Evolutionary conservation across 192 early-diverging fungal genomes (phyloP).

Genomic region (Geranomyces variabilis): DNA sequence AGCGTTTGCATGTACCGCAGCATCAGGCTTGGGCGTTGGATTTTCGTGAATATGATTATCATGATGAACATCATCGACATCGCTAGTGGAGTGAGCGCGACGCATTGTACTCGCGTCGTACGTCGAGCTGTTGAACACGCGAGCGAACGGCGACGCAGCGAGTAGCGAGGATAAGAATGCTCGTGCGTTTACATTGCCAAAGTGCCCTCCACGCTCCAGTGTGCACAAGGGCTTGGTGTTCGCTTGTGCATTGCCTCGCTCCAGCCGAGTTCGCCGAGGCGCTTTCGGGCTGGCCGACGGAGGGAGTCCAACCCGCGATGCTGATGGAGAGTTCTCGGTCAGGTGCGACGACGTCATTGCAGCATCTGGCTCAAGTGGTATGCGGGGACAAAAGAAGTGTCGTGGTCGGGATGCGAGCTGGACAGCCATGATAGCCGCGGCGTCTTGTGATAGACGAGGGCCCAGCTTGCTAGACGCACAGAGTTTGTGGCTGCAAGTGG

Average conservation of each 20-base stretch:
- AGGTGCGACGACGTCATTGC: neutral
- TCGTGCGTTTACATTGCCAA: neutral
- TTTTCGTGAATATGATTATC: constrained; percentile 16
- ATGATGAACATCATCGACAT: constrained; percentile 24
- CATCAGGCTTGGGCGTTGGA: constrained; percentile 3
- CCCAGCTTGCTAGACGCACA: constrained; percentile 45
- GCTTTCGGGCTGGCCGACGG: neutral
- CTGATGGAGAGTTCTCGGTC: no score
- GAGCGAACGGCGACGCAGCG: constrained; percentile 44
- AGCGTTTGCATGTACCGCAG: neutral
- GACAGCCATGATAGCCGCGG: constrained; percentile 56
- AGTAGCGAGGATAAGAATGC: constrained; percentile 47
- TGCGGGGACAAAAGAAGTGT: constrained; percentile 44
- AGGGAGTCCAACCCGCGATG: no score
- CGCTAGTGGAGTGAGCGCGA: constrained; percentile 30
- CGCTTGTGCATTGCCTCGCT: neutral
- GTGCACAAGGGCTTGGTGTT: neutral
- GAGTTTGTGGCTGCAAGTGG: constrained; percentile 44
- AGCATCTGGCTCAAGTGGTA: constrained; percentile 34
- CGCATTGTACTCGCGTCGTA: constrained; percentile 1
- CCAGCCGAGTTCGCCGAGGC: neutral
- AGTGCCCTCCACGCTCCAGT: neutral
- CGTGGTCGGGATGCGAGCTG: constrained; percentile 50
- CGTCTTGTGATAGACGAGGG: constrained; percentile 45
- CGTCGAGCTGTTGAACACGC: constrained; percentile 29